Conservation (phyloP, 129 eudicot genomes). For the Lonicera japonica region DNA sequence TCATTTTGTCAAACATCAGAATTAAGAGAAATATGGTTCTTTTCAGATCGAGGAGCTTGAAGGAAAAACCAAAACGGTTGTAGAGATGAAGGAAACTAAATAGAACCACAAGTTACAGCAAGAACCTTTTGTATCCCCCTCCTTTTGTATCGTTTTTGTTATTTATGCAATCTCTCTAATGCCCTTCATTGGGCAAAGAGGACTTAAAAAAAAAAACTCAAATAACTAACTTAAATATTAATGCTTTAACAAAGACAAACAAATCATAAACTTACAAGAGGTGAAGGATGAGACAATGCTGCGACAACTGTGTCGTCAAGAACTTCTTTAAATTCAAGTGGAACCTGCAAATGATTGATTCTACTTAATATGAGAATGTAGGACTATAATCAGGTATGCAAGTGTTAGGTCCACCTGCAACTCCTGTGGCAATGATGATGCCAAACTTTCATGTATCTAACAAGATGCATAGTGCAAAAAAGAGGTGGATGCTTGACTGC, state of each 20-base stretch:
- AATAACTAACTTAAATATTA: slow-evolving; percentile 13
- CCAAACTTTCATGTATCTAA: too few species aligned
- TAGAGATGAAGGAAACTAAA: not conserved
- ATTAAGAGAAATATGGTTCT: not conserved
- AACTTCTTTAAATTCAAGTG: slow-evolving; percentile 78
- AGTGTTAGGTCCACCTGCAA: too few species aligned
- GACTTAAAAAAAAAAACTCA: not conserved
- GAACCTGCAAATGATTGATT: slow-evolving; percentile 71
- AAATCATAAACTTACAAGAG: slow-evolving; percentile 51
- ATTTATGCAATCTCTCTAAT: too few species aligned
- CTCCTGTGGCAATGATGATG: too few species aligned
- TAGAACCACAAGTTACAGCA: slow-evolving; percentile 2
- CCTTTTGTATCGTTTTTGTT: too few species aligned
- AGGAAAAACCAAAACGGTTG: not conserved
- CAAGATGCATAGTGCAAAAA: too few species aligned
- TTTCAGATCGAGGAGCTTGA: slow-evolving; percentile 6
- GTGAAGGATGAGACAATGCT: slow-evolving; percentile 72
- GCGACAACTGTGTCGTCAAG: slow-evolving; percentile 91
- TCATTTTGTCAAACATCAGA: not conserved
- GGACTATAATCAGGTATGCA: too few species aligned
- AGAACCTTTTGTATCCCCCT: too few species aligned
- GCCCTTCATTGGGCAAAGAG: too few species aligned
- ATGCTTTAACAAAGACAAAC: slow-evolving; percentile 5
- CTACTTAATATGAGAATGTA: too few species aligned
- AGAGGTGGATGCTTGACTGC: too few species aligned